Evolutionary conservation across 108 stramenopile species (phyloP).

Genomic region (Seminavis robusta): DNA sequence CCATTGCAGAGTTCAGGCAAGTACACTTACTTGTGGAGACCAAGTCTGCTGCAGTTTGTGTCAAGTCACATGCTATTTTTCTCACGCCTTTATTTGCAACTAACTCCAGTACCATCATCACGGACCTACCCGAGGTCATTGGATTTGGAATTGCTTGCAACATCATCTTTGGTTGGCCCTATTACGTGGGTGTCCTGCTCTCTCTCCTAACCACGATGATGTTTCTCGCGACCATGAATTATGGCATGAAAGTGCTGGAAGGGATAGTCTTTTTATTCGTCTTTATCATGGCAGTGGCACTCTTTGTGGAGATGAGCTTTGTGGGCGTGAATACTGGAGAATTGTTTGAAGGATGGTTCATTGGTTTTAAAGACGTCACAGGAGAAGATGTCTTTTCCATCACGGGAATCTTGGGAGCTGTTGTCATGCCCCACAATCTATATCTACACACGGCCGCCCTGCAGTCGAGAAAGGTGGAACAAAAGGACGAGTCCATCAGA

Average conservation of each 20-base stretch:
- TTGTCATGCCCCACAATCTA: constrained; percentile 89
- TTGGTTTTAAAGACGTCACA: constrained; percentile 51
- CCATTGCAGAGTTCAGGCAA: constrained; percentile 58
- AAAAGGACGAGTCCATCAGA: constrained; percentile 27
- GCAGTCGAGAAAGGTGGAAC: constrained; percentile 46
- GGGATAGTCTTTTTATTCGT: constrained; percentile 66
- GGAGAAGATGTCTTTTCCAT: constrained; percentile 50
- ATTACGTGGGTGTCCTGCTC: constrained; percentile 47
- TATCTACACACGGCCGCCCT: constrained; percentile 83
- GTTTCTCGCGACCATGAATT: constrained; percentile 61
- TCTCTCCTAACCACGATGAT: constrained; percentile 64
- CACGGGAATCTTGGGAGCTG: constrained; percentile 71
- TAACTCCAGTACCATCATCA: constrained; percentile 72
- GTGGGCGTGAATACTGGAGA: constrained; percentile 39
- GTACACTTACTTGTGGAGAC: no score
- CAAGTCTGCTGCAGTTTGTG: no score
- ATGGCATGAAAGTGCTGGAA: constrained; percentile 73
- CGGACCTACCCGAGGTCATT: constrained; percentile 76
- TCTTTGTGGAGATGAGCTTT: constrained; percentile 64
- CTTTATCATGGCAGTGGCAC: constrained; percentile 65
- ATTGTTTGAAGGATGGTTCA: constrained; percentile 49
- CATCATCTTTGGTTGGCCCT: constrained; percentile 59
- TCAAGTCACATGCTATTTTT: no score
- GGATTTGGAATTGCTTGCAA: constrained; percentile 69
- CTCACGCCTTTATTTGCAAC: no score